A percentile compares a stretch with the other conserved stretches of the same genome.
phyloP scores from a whole-genome alignment of 2,329 filamentous ascomycete genomes.

The Colletotrichum horii region DNA sequence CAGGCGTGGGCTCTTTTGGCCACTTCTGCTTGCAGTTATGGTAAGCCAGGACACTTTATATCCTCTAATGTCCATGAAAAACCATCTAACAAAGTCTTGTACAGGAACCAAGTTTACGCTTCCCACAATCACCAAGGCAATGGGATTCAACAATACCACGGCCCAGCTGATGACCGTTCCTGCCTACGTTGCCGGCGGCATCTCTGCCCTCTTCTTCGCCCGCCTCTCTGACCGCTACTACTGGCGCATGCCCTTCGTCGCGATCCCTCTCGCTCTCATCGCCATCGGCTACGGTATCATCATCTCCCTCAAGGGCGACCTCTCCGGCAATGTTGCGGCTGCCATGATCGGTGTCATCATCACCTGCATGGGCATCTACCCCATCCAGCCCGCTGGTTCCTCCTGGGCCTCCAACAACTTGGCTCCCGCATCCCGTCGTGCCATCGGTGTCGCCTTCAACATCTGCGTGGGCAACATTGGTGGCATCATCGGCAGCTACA shows the following conservation, averaged over 20 bases:
- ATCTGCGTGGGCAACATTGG: constrained; percentile 43
- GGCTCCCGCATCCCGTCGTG: constrained; percentile 43
- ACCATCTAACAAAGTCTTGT: neutral
- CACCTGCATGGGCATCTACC: constrained; percentile 73
- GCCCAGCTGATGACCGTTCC: constrained; percentile 60
- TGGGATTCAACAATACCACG: constrained; percentile 24
- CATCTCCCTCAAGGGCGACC: constrained; percentile 64
- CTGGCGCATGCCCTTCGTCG: constrained; percentile 71
- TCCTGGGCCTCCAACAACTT: constrained; percentile 74
- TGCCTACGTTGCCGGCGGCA: constrained; percentile 64
- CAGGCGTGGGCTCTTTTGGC: constrained; percentile 32
- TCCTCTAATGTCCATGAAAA: neutral
- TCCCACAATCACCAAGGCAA: constrained; percentile 24
- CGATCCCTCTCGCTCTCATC: constrained; percentile 61
- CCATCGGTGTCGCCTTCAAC: constrained; percentile 42
- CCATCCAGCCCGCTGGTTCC: constrained; percentile 66
- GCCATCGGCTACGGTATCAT: constrained; percentile 62
- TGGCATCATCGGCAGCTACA: constrained; percentile 44
- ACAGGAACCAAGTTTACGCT: constrained; percentile 30
- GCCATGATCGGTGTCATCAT: constrained; percentile 73
- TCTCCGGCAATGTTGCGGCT: constrained; percentile 46
- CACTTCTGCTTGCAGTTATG: constrained; percentile 26
- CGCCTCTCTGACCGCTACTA: constrained; percentile 70
- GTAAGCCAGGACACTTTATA: neutral
- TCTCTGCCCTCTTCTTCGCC: constrained; percentile 67